Evolutionary conservation across 169 alveolate species (phyloP).

Genomic region (Eimeria maxima): DNA sequence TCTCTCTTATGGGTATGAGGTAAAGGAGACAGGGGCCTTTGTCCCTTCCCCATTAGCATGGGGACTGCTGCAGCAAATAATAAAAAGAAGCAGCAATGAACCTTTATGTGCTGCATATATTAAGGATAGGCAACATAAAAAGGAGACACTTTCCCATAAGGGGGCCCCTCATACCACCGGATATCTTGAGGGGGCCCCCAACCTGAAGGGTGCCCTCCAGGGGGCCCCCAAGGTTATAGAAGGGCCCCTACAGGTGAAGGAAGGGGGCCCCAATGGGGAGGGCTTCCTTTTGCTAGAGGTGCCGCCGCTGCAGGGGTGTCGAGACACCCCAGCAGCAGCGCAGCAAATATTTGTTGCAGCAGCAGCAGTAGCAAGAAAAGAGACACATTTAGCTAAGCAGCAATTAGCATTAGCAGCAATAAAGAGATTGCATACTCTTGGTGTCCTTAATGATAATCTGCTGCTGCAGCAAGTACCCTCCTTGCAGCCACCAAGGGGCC

Average conservation of each 20-base stretch:
- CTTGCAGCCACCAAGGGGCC: not conserved
- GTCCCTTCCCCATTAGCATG: slow-evolving; percentile 6
- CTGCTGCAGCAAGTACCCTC: not conserved
- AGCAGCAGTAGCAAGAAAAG: too few relatives aligned
- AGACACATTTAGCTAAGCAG: not conserved
- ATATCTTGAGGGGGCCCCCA: too few relatives aligned
- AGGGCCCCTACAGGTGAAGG: too few relatives aligned
- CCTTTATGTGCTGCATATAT: not conserved
- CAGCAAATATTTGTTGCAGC: not conserved
- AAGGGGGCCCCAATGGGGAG: too few relatives aligned
- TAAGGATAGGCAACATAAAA: not conserved
- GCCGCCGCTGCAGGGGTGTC: slow-evolving; percentile 28
- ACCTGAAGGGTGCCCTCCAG: too few relatives aligned
- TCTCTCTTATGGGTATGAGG: too few relatives aligned
- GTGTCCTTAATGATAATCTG: not conserved
- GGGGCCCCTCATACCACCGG: too few relatives aligned
- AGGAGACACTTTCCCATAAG: not conserved
- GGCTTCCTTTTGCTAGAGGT: not conserved
- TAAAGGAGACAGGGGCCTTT: not conserved
- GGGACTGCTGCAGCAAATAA: slow-evolving; percentile 21
- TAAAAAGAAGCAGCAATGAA: not conserved
- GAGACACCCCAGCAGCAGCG: not conserved
- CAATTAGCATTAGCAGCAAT: slow-evolving; percentile 1
- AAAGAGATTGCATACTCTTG: not conserved
- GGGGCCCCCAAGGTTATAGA: too few relatives aligned